Base-by-base conservation (phyloP, 2,329 filamentous ascomycete species). In the Phaeosphaeria sp. region DNA sequence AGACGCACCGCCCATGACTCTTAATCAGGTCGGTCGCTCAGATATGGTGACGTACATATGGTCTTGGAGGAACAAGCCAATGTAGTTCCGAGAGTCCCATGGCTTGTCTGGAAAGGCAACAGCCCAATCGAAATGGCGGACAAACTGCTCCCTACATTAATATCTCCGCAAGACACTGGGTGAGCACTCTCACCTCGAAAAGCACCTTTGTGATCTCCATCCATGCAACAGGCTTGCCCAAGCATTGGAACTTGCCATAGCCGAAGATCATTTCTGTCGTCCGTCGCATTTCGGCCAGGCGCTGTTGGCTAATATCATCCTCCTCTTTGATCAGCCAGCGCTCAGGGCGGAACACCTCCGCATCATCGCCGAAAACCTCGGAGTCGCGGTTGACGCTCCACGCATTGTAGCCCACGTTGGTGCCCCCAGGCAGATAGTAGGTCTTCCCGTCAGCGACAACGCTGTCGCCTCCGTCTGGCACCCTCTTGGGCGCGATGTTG, bases 281-380 rank as follows among this genome's bases (percentile, higher is more conserved):
- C 21, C 65, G 63, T 40, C 63, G 54, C 73, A 76, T 77, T 0
- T 52, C 60, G 6, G 43, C 42, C 13, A 71, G 40, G 17, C 53
- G 51, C 3, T 15, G 40, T 7, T 18, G 15, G 2, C 64, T 51
- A 2, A 46, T 39, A 21, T 61, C 42, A 6, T 57, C 25, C 25
- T 60, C 53, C 15, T 65, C 64, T 6, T 69, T 53, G 11, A 65
- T 45, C 2, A 83, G 63, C 81, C 82, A 84, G 8, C 82, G 71
- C 65, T 83, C 82, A 0, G 82, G 82, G 2, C 79, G 72, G 64
- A 82, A 84, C 6, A 69, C 57, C 15, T 79, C 75, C 0, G 77
- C 77, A 56, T 84, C 81, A 1, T 64, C 57, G 6, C 69, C 73
- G 20, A 70, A 75, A 3, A 74, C 59, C 1, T 57, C 57, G 49